Base-by-base conservation (phyloP, 139 green algal species). In the Chlorella sp. region DNA sequence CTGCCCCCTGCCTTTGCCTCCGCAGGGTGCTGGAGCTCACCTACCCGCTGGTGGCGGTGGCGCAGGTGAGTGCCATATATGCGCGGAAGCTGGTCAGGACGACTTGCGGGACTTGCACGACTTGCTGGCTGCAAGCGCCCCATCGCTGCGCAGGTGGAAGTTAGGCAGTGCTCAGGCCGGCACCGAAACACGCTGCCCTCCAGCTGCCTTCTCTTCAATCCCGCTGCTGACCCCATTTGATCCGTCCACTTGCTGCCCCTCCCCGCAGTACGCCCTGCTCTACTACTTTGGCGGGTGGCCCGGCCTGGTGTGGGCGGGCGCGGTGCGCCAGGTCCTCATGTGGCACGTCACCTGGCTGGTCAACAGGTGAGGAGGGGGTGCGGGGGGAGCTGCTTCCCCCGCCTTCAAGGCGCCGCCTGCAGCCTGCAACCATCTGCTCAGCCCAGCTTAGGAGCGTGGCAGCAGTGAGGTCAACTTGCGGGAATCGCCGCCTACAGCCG, bases 281-380 rank as follows among this genome's bases (percentile, higher is more conserved):
- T 98, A 93, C 88, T 90, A 89, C 1, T 64, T 98, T 11, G 97
- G 96, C 40, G 97, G 97, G 40, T 88, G 98, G 40, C 95, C 95
- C 9, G 96, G 90, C 0, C 44, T 99, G 34, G 92, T 99, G 19
- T 99, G 97, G 97, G 97, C 94, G 22, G 95, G 97, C 56, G 93
- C 93, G 1, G 84, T 99, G 72, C 92, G 97, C 22, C 90, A 85
- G 80, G 72, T 78, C 28, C 98, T 94, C 92, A 97, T 99, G 81
- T 99, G 96, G 80, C 97, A 99, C 92, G 96, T 99, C 89, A 99
- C 97, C n/a, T 99, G 97, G 97, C 95, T 97, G 73, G 97, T 99
- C 20, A 99, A 99, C 94, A 84, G 78, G 78, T 73, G 40, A n/a
- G 41, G 9, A 24, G 5, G 3, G 14, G 26, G 69, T 0, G 46